Evolutionary conservation across 306 rosid genomes (phyloP).

Genomic region (Quercus variabilis): DNA sequence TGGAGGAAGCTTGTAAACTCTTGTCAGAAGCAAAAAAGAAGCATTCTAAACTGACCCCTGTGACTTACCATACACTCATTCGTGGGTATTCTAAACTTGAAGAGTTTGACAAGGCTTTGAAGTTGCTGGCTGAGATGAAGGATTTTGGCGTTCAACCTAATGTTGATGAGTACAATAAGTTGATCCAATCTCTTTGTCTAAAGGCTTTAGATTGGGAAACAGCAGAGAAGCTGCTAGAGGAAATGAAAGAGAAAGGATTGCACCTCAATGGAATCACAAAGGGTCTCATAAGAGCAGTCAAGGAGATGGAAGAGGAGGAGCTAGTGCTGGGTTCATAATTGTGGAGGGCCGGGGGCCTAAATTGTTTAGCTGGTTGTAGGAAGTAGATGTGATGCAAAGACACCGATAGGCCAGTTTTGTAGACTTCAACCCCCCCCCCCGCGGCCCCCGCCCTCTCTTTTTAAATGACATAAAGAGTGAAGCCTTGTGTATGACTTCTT

Average conservation of each 20-base stretch:
- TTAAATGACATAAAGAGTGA: background rate
- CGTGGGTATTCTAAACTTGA: conserved; percentile 81
- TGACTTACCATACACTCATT: conserved; percentile 68
- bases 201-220: conserved; percentile 81
- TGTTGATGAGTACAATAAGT: conserved; percentile 67
- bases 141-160: conserved; percentile 54
- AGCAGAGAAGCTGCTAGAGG: conserved; percentile 67
- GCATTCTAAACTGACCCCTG: conserved; percentile 53
- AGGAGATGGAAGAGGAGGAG: conserved; percentile 64
- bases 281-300: conserved; percentile 74
- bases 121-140: conserved; percentile 71
- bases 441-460: rapidly evolving
- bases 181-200: conserved; percentile 81
- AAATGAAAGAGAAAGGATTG: conserved; percentile 74
- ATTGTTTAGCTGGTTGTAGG: background rate
- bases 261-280: conserved; percentile 65
- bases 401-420: background rate
- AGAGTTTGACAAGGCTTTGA: conserved; percentile 63
- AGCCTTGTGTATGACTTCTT: background rate
- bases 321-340: conserved; percentile 25
- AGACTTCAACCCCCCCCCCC: background rate
- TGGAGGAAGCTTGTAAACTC: conserved; percentile 66
- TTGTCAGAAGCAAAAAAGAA: conserved; percentile 66
- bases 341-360: conserved; percentile 15
- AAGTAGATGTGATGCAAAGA: background rate